Base-by-base conservation (phyloP, 805 yeast genomes). In the Candida xiaguanensis region DNA sequence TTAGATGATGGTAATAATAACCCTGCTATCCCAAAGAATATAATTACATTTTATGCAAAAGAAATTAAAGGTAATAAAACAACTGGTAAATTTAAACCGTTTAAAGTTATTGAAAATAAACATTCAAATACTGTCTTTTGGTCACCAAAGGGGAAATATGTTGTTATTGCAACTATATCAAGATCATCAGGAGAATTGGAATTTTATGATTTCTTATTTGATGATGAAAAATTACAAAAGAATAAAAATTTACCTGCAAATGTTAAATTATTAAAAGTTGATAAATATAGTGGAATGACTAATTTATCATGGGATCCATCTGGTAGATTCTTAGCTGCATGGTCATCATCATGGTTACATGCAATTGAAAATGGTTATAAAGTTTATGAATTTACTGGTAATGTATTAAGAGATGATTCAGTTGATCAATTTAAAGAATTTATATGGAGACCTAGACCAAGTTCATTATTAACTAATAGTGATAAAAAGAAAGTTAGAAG, bases 401-500 rank as follows among this genome's bases (percentile, higher is more conserved):
- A 71, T 49, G 50, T 80, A 48, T 62, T 87, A 44, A 80, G 82
- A 51, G 93, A 85, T 52, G 95, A 90, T 56, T 63, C 75, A 17
- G 63, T 86, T 45, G 93, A 86, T 53, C 85, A 82, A 40, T 88
- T 93, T 77, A 85, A 81, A 67, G 90, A 85, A 46, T 86, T 91
- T 55, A 72, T 78, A 46, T 93, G 99, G 99, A 85, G 99, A 74
- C 98, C 98, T 55, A 82, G 99, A 70, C 99, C 99, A 37, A 78
- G 77, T 14, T 74, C 89, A 2, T 64, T 82, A 48, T 77, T 93
- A 58, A 71, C 81, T 45, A 79, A 82, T 53, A 83, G 79, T 49
- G 95, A 87, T 62, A 79, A 79, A 72, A 87, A 88, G 83, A 84
- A 82, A 75, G 88, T 93, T 47, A 78, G 87, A 72, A 85, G 86